Evolutionary conservation across 2,329 filamentous ascomycete genomes (phyloP), one percentile per base, ranked within the genome.

Genomic region (Exutisphaerella laricina): DNA sequence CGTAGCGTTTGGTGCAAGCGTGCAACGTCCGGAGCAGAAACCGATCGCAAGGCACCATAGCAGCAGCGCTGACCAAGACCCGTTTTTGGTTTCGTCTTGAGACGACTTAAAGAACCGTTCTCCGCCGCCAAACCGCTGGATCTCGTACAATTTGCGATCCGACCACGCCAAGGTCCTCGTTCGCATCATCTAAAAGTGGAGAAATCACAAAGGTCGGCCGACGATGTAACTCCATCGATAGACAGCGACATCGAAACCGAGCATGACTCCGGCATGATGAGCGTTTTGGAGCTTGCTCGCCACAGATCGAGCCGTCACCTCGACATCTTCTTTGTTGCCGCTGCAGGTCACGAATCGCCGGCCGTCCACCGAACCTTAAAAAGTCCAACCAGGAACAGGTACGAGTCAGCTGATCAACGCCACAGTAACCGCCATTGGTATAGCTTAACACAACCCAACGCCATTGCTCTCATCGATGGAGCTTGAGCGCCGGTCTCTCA

Each of bases 331-430:
- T 33, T n/a, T 20, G 7, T 5, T 6, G 5, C 13, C 23, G 16
- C 33, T 35, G 33, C 33, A 20, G 10, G 33, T 20, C 20, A 35
- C 33, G 33, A 35, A 17, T 35, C 33, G 20, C 7, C 9, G 33
- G 21, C 33, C 21, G 17, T 17, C 17, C 33, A 21, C 5, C n/a
- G 17, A 35, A 35, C 21, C 33, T n/a, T 23, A 21, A 23, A 35
- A 23, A 4, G 5, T n/a, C 21, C 33, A 35, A 35, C 33, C 33
- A 35, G 33, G 33, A 35, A 23, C 33, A 35, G 17, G 33, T n/a
- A 35, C 33, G 33, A 35, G 33, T 35, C 33, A 35, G 33, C 18
- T n/a, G 20, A 35, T 23, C 33, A n/a, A n/a, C 33, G 20, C 17
- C 9, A 16, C 3, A 1, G 14, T 17, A 12, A 16, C 37, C 31